Percentiles rank a stretch among this genome's conserved stretches.
Conservation (phyloP, 192 early-diverging fungal genomes). For the Podila epicladia region DNA sequence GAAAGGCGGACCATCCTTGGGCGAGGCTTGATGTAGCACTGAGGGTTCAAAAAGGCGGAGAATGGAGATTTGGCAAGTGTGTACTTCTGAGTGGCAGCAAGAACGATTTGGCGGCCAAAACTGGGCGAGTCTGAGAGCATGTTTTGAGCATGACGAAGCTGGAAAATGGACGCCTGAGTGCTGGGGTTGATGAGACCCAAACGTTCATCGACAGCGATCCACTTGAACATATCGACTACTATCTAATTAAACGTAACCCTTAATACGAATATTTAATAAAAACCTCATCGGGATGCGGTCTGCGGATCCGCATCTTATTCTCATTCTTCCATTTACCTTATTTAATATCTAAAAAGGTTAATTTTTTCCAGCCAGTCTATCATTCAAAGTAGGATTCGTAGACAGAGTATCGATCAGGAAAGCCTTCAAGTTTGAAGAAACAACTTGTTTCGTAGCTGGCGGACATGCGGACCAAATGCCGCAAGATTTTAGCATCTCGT, state of each 20-base stretch:
- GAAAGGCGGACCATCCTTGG: background rate
- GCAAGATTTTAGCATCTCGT: slow-evolving; percentile 9
- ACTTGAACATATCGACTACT: no score
- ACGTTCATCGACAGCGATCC: no score
- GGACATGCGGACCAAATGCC: background rate
- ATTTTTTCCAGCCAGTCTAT: slow-evolving; percentile 35
- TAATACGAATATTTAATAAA: no score
- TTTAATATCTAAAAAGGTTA: no score
- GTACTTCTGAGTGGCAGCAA: background rate
- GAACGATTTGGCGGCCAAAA: background rate
- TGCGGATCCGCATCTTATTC: no score
- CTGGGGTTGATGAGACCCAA: no score
- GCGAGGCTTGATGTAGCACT: background rate
- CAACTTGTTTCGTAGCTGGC: background rate
- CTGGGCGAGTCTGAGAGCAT: background rate
- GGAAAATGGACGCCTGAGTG: no score
- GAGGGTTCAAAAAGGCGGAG: background rate
- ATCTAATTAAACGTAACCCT: no score
- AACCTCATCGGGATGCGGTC: no score
- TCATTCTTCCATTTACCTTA: no score
- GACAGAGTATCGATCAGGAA: slow-evolving; percentile 70
- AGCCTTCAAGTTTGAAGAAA: slow-evolving; percentile 28
- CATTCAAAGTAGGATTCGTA: slow-evolving; percentile 60
- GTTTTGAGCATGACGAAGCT: no score
- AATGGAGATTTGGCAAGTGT: background rate